Conservation (phyloP, 2,329 filamentous ascomycete genomes). For the Fusarium devonianum region DNA sequence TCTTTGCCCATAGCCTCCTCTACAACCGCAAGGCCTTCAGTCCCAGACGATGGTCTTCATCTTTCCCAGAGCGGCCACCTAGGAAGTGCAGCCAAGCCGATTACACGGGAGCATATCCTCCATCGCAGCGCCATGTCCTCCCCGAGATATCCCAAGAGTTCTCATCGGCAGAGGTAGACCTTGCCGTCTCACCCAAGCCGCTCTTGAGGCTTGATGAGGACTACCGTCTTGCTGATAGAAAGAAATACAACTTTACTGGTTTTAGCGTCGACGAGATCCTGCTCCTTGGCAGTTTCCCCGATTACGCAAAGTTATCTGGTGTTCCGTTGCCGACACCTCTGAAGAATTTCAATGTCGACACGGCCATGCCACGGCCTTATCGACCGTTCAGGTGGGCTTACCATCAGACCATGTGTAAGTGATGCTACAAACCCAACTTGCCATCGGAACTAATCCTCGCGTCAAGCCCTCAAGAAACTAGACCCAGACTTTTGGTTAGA, state of each 20-base stretch:
- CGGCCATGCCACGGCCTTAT: constrained; percentile 76
- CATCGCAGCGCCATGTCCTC: constrained; percentile 34
- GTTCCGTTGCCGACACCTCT: constrained; percentile 74
- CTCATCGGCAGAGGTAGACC: constrained; percentile 7
- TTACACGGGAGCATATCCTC: constrained; percentile 41
- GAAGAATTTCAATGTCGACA: constrained; percentile 70
- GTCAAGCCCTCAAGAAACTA: constrained; percentile 74
- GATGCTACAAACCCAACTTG: no score
- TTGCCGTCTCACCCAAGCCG: constrained; percentile 22
- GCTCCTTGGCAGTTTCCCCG: constrained; percentile 76
- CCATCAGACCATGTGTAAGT: constrained; percentile 87
- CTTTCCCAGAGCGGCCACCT: constrained; percentile 21
- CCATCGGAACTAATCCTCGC: constrained; percentile 41
- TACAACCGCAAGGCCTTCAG: constrained; percentile 30
- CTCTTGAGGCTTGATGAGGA: constrained; percentile 47
- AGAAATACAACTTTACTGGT: constrained; percentile 68
- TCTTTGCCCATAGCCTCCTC: constrained; percentile 26
- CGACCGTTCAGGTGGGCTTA: constrained; percentile 85
- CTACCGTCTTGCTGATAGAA: constrained; percentile 44
- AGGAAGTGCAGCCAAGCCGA: constrained; percentile 28
- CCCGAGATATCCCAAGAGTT: constrained; percentile 11
- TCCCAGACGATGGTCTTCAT: constrained; percentile 9
- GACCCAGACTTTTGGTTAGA: constrained; percentile 91
- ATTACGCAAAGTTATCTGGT: constrained; percentile 78
- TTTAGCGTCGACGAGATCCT: constrained; percentile 75